Percentiles rank a stretch among this genome's conserved stretches.
phyloP scores from a whole-genome alignment of 148 eudicot species.

The Cornus controversa region DNA sequence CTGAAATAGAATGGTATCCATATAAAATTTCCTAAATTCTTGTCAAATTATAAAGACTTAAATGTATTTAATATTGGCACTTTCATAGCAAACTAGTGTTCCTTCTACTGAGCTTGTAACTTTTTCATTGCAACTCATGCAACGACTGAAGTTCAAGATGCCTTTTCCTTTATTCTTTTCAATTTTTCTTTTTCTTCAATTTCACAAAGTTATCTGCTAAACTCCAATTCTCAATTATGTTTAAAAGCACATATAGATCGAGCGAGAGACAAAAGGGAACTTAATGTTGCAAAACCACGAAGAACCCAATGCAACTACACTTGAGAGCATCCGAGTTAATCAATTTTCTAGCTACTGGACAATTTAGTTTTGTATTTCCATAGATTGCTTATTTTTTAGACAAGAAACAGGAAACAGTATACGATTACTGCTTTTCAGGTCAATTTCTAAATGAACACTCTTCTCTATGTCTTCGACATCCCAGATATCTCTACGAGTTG shows the following conservation, averaged over 20 bases:
- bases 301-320: background rate
- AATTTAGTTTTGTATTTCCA: background rate
- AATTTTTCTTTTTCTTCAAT: background rate
- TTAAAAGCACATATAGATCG: background rate
- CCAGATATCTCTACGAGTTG: conserved; percentile 78
- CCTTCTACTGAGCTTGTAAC: background rate
- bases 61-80: background rate
- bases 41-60: background rate
- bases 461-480: conserved; percentile 11
- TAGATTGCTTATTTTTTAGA: background rate
- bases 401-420: background rate
- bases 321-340: background rate
- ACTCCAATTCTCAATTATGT: background rate
- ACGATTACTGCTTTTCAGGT: background rate
- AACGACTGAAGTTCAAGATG: background rate
- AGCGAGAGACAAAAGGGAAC: background rate
- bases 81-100: background rate
- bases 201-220: background rate
- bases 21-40: background rate
- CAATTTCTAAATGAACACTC: background rate
- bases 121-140: background rate
- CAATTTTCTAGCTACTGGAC: background rate
- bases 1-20: background rate
- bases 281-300: background rate
- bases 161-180: background rate